Evolutionary conservation across 305 asterid species (phyloP), one percentile per base, ranked within the genome.

Genomic region (Fraxinus paxiana): DNA sequence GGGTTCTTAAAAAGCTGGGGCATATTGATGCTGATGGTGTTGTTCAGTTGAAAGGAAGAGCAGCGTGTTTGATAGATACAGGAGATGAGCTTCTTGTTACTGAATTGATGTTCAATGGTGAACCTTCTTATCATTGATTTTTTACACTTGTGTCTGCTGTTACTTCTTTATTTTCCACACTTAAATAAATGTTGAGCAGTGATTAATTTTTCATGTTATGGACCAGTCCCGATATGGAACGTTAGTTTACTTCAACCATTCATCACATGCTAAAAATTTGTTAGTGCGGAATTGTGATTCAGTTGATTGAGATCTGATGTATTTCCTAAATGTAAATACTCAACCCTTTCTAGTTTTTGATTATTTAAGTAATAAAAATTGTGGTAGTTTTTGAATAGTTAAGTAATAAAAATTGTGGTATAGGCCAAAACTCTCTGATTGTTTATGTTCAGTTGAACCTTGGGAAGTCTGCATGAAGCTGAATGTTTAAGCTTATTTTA

Each of bases 81-180:
- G 99, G 98, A 80, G 99, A 96, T 81, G 99, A 96, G 86, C 98
- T 96, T 75, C 98, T 96, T 73, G 98, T 93, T 79, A 96, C 98
- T n/a, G 99, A 96, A 83, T 87, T 96, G 87, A 96, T 96, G 98
- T 94, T 94, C 88, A 94, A 94, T 80, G 98, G 98, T 94, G 71
- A 84, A 84, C 82, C 33, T 65, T 72, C 79, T 74, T 73, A 48
- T 46, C 46, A 30, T 12, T 80, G 81, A 76, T 80, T 75, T 46
- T 17, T n/a, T 33, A 51, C 82, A 75, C 54, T 79, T 63, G 31
- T 77, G 35, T 46, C 54, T n/a, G 13, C 46, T 81, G 20, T 30
- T 65, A 6, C 73, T 70, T 73, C 7, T 51, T 61, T 35, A 4
- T 12, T 2, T 65, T 33, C 30, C 75, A 33, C 33, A 72, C 18